Evolutionary conservation across 2,329 filamentous ascomycete genomes (phyloP).

Genomic region (Fusarium penzigii): DNA sequence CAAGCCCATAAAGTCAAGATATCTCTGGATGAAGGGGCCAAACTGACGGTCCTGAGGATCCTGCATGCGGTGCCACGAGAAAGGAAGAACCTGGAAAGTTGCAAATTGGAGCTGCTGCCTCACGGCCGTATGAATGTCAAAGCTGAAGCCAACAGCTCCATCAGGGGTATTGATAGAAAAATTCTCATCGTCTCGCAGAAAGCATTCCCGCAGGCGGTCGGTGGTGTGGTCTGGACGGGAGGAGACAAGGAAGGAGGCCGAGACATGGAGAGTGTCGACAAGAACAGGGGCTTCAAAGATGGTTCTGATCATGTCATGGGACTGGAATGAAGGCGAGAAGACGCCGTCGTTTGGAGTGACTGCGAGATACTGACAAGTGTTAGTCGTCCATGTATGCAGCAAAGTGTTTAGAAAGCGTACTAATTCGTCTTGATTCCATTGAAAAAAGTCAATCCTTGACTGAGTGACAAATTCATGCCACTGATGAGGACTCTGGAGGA

Average conservation of each 20-base stretch:
- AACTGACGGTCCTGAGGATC: constrained; percentile 2
- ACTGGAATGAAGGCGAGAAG: constrained; percentile 6
- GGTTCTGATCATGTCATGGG: neutral
- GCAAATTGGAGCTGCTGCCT: constrained; percentile 16
- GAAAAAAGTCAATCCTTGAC: constrained; percentile 1
- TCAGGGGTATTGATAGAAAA: neutral
- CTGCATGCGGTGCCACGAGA: constrained; percentile 23
- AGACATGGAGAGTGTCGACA: constrained; percentile 3
- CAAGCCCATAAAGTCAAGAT: constrained; percentile 16
- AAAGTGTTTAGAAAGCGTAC: constrained; percentile 2
- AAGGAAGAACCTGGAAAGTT: constrained; percentile 1
- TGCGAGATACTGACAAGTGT: neutral
- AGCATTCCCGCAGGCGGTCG: neutral
- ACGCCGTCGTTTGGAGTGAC: constrained; percentile 1
- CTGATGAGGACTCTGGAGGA: constrained; percentile 7
- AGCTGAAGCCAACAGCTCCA: neutral
- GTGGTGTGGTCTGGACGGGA: neutral
- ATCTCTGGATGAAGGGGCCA: constrained; percentile 11
- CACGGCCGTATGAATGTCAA: constrained; percentile 11
- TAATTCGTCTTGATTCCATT: constrained; percentile 11
- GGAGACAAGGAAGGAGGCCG: constrained; percentile 6
- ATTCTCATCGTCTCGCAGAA: neutral
- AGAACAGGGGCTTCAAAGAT: constrained; percentile 5
- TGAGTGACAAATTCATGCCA: constrained; percentile 1
- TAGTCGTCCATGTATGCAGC: neutral